These are phyloP conservation scores for Pseudofabraea citricarpa DNA, from an alignment of 2,329 filamentous ascomycete genomes.

Conservation along the genomic window DNA sequence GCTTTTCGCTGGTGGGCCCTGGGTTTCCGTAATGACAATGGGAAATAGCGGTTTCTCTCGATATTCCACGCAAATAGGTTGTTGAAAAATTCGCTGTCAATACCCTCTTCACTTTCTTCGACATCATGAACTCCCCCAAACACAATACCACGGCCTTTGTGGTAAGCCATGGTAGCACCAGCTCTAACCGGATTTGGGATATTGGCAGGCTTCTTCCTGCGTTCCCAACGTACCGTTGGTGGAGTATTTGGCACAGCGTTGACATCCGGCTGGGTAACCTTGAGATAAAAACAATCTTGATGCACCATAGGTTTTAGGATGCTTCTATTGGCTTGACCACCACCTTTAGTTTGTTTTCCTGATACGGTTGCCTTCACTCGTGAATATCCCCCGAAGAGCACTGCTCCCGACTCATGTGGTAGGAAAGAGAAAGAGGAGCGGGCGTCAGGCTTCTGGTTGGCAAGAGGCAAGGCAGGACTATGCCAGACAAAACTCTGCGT, in stretches of 20 bases:
- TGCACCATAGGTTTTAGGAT: constrained; percentile 84
- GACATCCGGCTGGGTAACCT: constrained; percentile 66
- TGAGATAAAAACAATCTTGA: constrained; percentile 90
- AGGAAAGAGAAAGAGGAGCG: constrained; percentile 89
- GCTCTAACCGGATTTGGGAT: constrained; percentile 77
- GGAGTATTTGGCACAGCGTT: constrained; percentile 62
- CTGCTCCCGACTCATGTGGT: constrained; percentile 84
- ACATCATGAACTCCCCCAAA: constrained; percentile 96
- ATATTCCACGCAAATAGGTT: constrained; percentile 89
- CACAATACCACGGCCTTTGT: constrained; percentile 86
- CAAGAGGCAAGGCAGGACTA: constrained; percentile 67
- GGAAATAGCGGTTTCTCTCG: constrained; percentile 93
- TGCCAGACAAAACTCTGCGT: constrained; percentile 83
- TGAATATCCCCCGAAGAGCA: constrained; percentile 91
- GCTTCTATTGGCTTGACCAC: constrained; percentile 56
- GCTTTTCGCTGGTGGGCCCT: constrained; percentile 62
- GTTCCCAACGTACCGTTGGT: constrained; percentile 83
- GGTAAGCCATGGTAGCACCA: constrained; percentile 88
- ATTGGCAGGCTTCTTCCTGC: constrained; percentile 87
- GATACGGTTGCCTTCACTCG: constrained; percentile 70
- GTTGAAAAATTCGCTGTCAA: constrained; percentile 97
- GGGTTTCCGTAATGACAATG: constrained; percentile 69
- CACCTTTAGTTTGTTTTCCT: constrained; percentile 60
- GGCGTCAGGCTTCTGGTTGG: constrained; percentile 82
- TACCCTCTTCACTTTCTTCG: constrained; percentile 86